Percentiles rank a stretch among this genome's conserved stretches.
These are phyloP conservation scores for Boeremia lycopersici DNA, from an alignment of 2,329 filamentous ascomycete species.

Conservation along the genomic window DNA sequence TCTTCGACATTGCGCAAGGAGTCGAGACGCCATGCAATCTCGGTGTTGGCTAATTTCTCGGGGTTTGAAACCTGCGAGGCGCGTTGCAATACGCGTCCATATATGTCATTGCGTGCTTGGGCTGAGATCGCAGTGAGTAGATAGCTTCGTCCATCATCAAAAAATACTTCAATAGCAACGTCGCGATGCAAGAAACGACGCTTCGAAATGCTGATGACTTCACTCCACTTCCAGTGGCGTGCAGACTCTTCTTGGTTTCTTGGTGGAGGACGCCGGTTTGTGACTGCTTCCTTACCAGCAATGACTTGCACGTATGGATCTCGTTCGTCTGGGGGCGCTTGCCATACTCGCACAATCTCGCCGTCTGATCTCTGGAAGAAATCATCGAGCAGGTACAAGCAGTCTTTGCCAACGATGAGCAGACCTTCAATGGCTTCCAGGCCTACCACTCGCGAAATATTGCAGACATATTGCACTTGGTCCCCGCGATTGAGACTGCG, in stretches of 20 bases:
- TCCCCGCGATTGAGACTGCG: constrained; percentile 88
- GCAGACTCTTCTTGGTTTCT: constrained; percentile 68
- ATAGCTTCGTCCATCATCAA: constrained; percentile 95
- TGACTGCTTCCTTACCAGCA: constrained; percentile 72
- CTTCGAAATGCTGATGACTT: constrained; percentile 95
- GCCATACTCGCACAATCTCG: constrained; percentile 95
- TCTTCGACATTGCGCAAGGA: constrained; percentile 73
- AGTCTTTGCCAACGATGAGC: constrained; percentile 88
- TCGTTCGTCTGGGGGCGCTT: constrained; percentile 88
- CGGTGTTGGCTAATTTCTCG: constrained; percentile 73
- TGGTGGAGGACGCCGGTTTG: constrained; percentile 47
- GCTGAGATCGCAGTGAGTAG: constrained; percentile 83
- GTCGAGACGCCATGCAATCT: constrained; percentile 92
- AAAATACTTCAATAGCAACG: constrained; percentile 96
- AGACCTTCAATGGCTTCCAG: constrained; percentile 93
- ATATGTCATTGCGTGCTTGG: constrained; percentile 77
- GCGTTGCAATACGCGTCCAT: constrained; percentile 74
- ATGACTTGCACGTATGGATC: constrained; percentile 97
- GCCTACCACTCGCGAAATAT: constrained; percentile 91
- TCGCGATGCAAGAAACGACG: constrained; percentile 93
- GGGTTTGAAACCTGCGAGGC: constrained; percentile 79
- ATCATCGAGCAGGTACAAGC: constrained; percentile 92
- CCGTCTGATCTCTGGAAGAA: constrained; percentile 95
- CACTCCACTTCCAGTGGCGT: constrained; percentile 90
- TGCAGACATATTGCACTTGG: constrained; percentile 90